These are phyloP conservation scores for Cryptomeria japonica DNA, from an alignment of 75 land plant genomes.

Conservation along the genomic window DNA sequence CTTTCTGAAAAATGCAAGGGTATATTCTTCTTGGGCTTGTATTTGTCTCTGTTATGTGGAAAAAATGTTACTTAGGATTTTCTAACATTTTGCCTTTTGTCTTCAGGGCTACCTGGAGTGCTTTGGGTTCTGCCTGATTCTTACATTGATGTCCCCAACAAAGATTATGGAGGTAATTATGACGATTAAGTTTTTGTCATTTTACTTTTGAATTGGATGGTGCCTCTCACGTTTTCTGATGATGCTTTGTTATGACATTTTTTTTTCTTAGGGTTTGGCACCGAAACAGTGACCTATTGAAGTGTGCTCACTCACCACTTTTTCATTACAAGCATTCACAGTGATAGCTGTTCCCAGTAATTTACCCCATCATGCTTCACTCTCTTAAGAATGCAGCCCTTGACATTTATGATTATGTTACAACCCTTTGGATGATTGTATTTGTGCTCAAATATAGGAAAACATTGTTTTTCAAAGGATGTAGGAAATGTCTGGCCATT, in stretches of 20 bases:
- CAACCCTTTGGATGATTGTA: not conserved
- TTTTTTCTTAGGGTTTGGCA: not conserved
- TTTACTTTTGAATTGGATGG: not conserved
- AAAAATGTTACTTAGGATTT: not conserved
- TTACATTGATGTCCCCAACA: constrained; percentile 77
- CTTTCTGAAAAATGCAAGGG: constrained; percentile 82
- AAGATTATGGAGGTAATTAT: constrained; percentile 73
- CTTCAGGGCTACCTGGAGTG: constrained; percentile 72
- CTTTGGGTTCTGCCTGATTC: constrained; percentile 86
- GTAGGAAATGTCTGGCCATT: not conserved
- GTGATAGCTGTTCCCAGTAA: not conserved
- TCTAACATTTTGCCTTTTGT: not conserved
- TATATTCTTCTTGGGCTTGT: not conserved
- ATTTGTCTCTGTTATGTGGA: not conserved
- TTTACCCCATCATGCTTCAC: not conserved
- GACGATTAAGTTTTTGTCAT: not conserved
- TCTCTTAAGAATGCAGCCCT: not conserved
- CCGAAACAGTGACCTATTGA: not conserved
- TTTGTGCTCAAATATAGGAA: not conserved
- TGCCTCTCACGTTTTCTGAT: not conserved
- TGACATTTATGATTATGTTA: too few relatives aligned
- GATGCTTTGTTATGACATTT: not conserved
- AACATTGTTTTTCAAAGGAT: not conserved
- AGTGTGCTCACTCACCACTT: not conserved
- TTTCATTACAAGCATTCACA: not conserved